Evolutionary conservation across 2,329 filamentous ascomycete species (phyloP).

Genomic region (Calonectria henricotiae): DNA sequence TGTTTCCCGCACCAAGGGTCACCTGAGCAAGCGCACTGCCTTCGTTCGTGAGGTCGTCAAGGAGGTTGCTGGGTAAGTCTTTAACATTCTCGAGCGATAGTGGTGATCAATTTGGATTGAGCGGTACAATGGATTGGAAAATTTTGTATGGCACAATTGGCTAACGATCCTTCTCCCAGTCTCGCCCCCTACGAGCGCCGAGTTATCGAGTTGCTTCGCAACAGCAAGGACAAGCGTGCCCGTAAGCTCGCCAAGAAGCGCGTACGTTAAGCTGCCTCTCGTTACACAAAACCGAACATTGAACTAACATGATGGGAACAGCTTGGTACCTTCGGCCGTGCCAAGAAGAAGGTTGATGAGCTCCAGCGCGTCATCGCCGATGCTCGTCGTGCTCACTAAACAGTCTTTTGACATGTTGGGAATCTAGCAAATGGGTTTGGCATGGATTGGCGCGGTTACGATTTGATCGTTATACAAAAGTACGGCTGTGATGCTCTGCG

Average conservation of each 20-base stretch:
- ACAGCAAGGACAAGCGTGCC: conserved; percentile 99
- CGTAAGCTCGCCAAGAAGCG: conserved; percentile 99
- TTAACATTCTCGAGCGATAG: not conserved
- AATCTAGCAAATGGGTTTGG: conserved; percentile 53
- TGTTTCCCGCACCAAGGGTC: conserved; percentile 91
- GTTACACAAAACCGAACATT: conserved; percentile 12
- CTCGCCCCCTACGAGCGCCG: conserved; percentile 97
- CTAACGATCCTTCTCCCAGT: conserved; percentile 63
- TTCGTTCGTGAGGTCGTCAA: conserved; percentile 98
- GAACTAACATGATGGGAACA: conserved; percentile 60
- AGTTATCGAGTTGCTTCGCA: conserved; percentile 98
- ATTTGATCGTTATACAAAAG: conserved; percentile 54
- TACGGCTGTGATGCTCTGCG: conserved; percentile 55
- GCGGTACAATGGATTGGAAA: too few relatives aligned
- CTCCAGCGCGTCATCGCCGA: conserved; percentile 98
- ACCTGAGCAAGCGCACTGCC: conserved; percentile 95
- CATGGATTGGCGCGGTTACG: conserved; percentile 60
- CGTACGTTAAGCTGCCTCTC: conserved; percentile 70
- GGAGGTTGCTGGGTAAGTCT: conserved; percentile 91
- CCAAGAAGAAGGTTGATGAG: conserved; percentile 99
- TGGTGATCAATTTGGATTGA: not conserved
- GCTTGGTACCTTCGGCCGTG: conserved; percentile 98
- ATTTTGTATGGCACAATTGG: not conserved
- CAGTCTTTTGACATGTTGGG: conserved; percentile 49
- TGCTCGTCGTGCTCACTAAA: conserved; percentile 82